Evolutionary conservation across 495 filamentous ascomycete species (phyloP).

Genomic region (Hypomontagnella monticulosa): DNA sequence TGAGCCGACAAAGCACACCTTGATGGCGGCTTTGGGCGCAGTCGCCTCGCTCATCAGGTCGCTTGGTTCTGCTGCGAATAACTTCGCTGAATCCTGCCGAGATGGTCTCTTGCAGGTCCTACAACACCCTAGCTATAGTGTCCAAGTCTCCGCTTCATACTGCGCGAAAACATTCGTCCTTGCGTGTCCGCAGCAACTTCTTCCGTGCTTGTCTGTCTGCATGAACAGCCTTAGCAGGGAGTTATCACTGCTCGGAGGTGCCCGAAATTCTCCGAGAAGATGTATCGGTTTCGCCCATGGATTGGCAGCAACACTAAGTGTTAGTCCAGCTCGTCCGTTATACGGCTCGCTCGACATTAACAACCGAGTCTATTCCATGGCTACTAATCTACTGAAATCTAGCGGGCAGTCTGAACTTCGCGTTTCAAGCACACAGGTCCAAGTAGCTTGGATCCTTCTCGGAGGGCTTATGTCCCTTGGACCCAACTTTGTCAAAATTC

Average conservation of each 20-base stretch:
- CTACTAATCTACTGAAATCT: constrained; percentile 90
- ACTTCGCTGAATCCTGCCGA: constrained; percentile 79
- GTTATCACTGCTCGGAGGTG: constrained; percentile 76
- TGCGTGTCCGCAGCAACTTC: constrained; percentile 88
- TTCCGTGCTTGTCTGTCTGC: constrained; percentile 91
- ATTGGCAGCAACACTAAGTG: constrained; percentile 89
- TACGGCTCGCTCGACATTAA: constrained; percentile 97
- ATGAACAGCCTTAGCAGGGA: constrained; percentile 96
- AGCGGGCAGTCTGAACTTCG: constrained; percentile 92
- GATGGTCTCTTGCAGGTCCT: constrained; percentile 91
- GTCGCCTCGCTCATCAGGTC: constrained; percentile 80
- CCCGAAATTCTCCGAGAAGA: constrained; percentile 80
- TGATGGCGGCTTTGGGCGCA: constrained; percentile 82
- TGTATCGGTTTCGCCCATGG: constrained; percentile 95
- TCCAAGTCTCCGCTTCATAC: constrained; percentile 87
- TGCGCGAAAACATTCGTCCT: constrained; percentile 88
- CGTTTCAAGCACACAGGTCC: constrained; percentile 91
- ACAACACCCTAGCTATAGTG: constrained; percentile 94
- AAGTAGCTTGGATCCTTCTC: constrained; percentile 97
- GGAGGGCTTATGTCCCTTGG: constrained; percentile 96
- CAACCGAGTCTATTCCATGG: constrained; percentile 87
- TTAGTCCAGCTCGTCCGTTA: constrained; percentile 84
- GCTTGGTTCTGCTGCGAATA: constrained; percentile 81
- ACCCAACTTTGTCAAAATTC: constrained; percentile 98
- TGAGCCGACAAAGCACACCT: constrained; percentile 86